These are phyloP conservation scores for Marasmius tenuissimus DNA, from an alignment of 1,284 basidiomycete species.

Conservation along the genomic window DNA sequence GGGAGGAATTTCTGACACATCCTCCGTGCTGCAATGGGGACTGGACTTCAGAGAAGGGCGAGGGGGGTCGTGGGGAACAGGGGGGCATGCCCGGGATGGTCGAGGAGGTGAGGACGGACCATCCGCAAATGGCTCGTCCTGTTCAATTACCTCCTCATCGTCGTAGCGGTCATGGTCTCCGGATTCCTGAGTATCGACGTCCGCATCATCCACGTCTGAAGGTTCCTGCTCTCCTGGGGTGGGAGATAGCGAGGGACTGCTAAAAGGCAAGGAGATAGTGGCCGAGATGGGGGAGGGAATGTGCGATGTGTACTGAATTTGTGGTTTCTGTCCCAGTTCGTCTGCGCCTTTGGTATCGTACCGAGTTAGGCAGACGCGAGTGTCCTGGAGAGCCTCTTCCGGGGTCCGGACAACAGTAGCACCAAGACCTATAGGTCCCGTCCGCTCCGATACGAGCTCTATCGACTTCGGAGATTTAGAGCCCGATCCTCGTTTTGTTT, in stretches of 20 bases:
- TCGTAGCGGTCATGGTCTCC: constrained; percentile 17
- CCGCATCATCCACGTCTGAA: background rate
- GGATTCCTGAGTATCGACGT: constrained; percentile 1
- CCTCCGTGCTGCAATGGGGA: constrained; percentile 34
- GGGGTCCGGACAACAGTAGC: constrained; percentile 75
- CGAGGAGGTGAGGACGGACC: constrained; percentile 29
- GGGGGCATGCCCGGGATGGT: constrained; percentile 38
- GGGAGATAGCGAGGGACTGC: constrained; percentile 59
- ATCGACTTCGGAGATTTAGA: constrained; percentile 35
- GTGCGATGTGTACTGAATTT: background rate
- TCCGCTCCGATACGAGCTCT: constrained; percentile 59
- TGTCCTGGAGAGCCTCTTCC: constrained; percentile 63
- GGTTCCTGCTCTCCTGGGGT: constrained; percentile 30
- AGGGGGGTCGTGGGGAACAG: constrained; percentile 23
- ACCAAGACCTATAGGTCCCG: constrained; percentile 56
- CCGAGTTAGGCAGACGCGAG: constrained; percentile 32
- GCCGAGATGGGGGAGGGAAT: constrained; percentile 8
- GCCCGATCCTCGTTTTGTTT: constrained; percentile 13
- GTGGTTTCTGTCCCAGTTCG: background rate
- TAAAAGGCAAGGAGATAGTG: constrained; percentile 17
- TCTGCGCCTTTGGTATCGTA: background rate
- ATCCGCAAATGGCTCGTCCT: constrained; percentile 7
- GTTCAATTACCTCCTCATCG: constrained; percentile 16
- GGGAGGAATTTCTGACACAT: constrained; percentile 39
- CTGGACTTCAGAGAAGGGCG: constrained; percentile 46